These are phyloP conservation scores for Orbilia brochopaga DNA, from an alignment of 2,329 filamentous ascomycete species.

Conservation along the genomic window DNA sequence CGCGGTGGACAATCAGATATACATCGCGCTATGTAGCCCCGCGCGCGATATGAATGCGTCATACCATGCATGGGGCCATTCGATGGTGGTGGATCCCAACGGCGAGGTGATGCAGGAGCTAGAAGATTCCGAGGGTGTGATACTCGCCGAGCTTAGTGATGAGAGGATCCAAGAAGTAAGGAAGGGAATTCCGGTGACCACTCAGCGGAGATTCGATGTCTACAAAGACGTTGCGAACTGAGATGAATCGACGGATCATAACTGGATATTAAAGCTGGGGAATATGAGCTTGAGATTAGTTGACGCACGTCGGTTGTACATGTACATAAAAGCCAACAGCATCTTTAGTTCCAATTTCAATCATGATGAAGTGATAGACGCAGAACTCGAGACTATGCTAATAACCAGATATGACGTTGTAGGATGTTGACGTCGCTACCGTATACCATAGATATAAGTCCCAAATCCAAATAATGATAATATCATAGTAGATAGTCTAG, in stretches of 20 bases:
- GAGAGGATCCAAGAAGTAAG: conserved; percentile 75
- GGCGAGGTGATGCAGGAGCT: conserved; percentile 80
- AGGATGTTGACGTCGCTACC: too few species aligned
- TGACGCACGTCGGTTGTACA: too few species aligned
- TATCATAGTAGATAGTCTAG: too few species aligned
- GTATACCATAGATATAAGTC: too few species aligned
- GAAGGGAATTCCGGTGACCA: conserved; percentile 80
- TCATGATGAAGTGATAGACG: too few species aligned
- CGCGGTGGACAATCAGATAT: conserved; percentile 92
- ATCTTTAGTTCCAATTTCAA: too few species aligned
- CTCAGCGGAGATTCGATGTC: conserved; percentile 89
- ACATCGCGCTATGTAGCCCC: conserved; percentile 90
- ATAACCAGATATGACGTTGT: too few species aligned
- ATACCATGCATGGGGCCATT: conserved; percentile 94
- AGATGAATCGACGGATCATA: background rate
- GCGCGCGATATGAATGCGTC: conserved; percentile 76
- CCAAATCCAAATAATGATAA: too few species aligned
- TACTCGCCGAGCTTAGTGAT: conserved; percentile 73
- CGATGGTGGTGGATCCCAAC: conserved; percentile 84
- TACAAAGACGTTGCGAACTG: conserved; percentile 80
- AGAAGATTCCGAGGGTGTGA: conserved; percentile 75
- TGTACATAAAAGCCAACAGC: too few species aligned
- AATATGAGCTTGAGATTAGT: too few species aligned
- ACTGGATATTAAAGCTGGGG: too few species aligned
- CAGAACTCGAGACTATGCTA: too few species aligned